A percentile compares a stretch with the other conserved stretches of the same genome.
phyloP scores from a whole-genome alignment of 495 filamentous ascomycete genomes.

The Trichoderma reesei region DNA sequence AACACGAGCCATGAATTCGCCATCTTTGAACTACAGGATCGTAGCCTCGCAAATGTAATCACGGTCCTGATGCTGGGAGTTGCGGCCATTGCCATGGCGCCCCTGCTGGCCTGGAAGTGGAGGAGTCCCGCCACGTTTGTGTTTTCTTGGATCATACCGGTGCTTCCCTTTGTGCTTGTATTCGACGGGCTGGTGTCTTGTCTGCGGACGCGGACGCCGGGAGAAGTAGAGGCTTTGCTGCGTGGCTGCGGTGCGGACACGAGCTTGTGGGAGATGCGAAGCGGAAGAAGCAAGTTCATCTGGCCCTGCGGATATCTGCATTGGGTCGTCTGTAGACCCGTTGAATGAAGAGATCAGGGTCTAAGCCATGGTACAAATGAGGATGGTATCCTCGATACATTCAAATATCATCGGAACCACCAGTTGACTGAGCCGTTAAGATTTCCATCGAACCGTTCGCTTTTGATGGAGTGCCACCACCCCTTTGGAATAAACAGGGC shows the following conservation, averaged over 20 bases:
- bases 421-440: constrained; percentile 63
- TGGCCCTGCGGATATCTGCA: constrained; percentile 39
- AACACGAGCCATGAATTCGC: constrained; percentile 56
- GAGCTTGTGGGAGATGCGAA: constrained; percentile 44
- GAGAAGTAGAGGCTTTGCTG: constrained; percentile 51
- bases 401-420: constrained; percentile 58
- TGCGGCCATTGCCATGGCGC: constrained; percentile 43
- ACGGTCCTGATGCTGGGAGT: constrained; percentile 46
- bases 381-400: no score
- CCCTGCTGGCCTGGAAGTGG: constrained; percentile 47
- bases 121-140: constrained; percentile 46
- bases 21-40: constrained; percentile 66
- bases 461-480: constrained; percentile 94
- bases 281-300: constrained; percentile 39
- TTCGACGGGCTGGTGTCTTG: constrained; percentile 59
- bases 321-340: constrained; percentile 35
- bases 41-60: constrained; percentile 42
- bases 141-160: constrained; percentile 54
- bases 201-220: constrained; percentile 52
- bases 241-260: constrained; percentile 36
- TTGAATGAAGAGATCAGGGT: neutral
- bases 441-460: constrained; percentile 28
- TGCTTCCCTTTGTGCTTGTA: constrained; percentile 53
- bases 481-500: constrained; percentile 79
- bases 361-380: neutral